phyloP scores from a whole-genome alignment of 192 early-diverging fungal species.

The Chytriomyces sp. region DNA sequence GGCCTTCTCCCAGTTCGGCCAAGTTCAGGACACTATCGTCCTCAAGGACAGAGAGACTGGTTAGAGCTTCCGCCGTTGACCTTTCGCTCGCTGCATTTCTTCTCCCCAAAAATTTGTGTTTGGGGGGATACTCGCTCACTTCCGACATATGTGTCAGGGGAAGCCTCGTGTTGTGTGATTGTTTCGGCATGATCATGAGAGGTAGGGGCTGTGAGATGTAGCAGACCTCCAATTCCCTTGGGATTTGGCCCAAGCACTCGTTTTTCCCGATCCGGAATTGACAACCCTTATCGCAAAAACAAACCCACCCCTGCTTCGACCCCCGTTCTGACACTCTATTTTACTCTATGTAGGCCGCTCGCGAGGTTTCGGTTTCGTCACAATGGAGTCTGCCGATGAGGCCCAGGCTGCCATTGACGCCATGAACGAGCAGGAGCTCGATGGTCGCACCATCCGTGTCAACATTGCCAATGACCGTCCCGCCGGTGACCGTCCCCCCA shows the following conservation, averaged over 20 bases:
- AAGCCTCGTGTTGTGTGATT: background rate
- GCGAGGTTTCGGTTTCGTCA: slow-evolving; percentile 90
- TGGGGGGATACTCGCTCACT: no score
- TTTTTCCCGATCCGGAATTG: background rate
- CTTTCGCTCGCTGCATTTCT: background rate
- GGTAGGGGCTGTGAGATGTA: background rate
- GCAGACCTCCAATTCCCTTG: background rate
- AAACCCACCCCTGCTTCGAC: no score
- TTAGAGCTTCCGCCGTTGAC: slow-evolving; percentile 37
- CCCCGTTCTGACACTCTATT: no score
- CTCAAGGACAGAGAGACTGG: slow-evolving; percentile 74
- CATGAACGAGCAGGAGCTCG: slow-evolving; percentile 70
- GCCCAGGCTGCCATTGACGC: slow-evolving; percentile 60
- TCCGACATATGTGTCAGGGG: background rate
- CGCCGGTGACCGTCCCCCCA: slow-evolving; percentile 15
- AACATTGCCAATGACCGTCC: slow-evolving; percentile 63
- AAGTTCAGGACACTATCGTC: slow-evolving; percentile 66
- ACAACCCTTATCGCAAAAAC: background rate
- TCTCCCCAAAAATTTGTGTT: background rate
- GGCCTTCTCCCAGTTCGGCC: slow-evolving; percentile 65
- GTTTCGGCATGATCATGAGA: background rate
- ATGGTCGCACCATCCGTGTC: slow-evolving; percentile 81
- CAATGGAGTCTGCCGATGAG: slow-evolving; percentile 44
- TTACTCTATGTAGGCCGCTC: slow-evolving; percentile 58
- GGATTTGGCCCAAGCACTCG: background rate